phyloP scores from a whole-genome alignment of 495 filamentous ascomycete species.

The Poronia punctata region DNA sequence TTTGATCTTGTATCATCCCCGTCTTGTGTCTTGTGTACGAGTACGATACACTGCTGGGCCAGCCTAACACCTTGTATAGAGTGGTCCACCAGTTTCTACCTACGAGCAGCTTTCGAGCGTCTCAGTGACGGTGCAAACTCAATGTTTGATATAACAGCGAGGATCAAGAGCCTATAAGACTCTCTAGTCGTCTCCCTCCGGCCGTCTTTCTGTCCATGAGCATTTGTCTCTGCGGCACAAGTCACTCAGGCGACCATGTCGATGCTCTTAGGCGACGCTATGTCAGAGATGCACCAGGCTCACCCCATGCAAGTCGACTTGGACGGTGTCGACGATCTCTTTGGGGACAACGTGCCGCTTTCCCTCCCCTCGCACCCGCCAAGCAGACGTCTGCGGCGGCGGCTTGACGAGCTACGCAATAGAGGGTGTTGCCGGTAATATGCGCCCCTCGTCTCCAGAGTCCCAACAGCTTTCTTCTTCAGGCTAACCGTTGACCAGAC shows the following conservation, averaged over 20 bases:
- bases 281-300: conserved; percentile 18
- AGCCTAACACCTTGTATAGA: too few relatives aligned
- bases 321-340: conserved; percentile 67
- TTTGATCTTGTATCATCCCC: too few relatives aligned
- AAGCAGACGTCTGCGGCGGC: conserved; percentile 61
- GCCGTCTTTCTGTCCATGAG: too few relatives aligned
- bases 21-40: too few relatives aligned
- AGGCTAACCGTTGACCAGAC: conserved; percentile 41
- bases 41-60: too few relatives aligned
- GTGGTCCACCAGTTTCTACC: too few relatives aligned
- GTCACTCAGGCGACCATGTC: conserved; percentile 31
- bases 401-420: conserved; percentile 70
- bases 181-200: too few relatives aligned
- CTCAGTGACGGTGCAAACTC: too few relatives aligned
- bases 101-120: too few relatives aligned
- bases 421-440: conserved; percentile 81
- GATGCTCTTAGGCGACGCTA: conserved; percentile 27
- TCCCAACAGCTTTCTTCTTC: conserved; percentile 1
- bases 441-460: neutral
- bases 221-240: neutral
- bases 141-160: too few relatives aligned
- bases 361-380: conserved; percentile 43
- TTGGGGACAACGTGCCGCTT: conserved; percentile 61
- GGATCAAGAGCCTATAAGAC: too few relatives aligned
- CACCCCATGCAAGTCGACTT: conserved; percentile 62